A percentile compares a stretch with the other conserved stretches of the same genome.
These are phyloP conservation scores for Paramecium sexaurelia DNA, from an alignment of 73 alveolate species.

Conservation along the genomic window DNA sequence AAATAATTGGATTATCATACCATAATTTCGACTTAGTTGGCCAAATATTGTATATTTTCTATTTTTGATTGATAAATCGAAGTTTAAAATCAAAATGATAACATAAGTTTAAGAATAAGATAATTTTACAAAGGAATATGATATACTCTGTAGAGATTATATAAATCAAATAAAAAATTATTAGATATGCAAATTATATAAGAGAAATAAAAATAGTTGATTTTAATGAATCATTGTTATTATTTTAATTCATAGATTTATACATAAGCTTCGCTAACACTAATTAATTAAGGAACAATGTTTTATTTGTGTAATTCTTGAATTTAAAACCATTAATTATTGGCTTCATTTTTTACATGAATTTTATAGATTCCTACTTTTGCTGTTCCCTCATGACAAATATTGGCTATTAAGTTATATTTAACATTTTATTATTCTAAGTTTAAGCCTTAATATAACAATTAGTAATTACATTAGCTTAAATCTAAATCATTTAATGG, in stretches of 20 bases:
- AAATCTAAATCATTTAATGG: slow-evolving; percentile 89
- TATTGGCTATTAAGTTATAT: slow-evolving; percentile 89
- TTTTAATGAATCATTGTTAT: not conserved
- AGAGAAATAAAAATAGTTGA: too few species aligned
- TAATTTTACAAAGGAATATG: too few species aligned
- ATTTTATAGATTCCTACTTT: slow-evolving; percentile 93
- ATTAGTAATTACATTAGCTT: slow-evolving; percentile 34
- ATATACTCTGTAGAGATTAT: too few species aligned
- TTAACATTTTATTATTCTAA: slow-evolving; percentile 55
- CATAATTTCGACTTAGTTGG: too few species aligned
- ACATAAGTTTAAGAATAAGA: too few species aligned
- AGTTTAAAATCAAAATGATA: too few species aligned
- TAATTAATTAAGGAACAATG: slow-evolving; percentile 58
- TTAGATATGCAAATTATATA: too few species aligned
- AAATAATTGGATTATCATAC: too few species aligned
- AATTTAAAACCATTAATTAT: slow-evolving; percentile 68
- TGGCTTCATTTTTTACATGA: slow-evolving; percentile 88
- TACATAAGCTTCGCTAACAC: slow-evolving; percentile 69
- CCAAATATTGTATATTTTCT: too few species aligned
- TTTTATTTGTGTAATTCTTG: slow-evolving; percentile 56
- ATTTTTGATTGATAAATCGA: too few species aligned
- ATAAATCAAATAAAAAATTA: too few species aligned
- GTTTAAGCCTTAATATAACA: not conserved
- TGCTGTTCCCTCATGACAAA: slow-evolving; percentile 98
- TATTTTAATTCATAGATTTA: slow-evolving; percentile 64